Percentiles rank a stretch among this genome's conserved stretches.
These are phyloP conservation scores for Moricandia arvensis DNA, from an alignment of 345 rosid species.

Conservation along the genomic window DNA sequence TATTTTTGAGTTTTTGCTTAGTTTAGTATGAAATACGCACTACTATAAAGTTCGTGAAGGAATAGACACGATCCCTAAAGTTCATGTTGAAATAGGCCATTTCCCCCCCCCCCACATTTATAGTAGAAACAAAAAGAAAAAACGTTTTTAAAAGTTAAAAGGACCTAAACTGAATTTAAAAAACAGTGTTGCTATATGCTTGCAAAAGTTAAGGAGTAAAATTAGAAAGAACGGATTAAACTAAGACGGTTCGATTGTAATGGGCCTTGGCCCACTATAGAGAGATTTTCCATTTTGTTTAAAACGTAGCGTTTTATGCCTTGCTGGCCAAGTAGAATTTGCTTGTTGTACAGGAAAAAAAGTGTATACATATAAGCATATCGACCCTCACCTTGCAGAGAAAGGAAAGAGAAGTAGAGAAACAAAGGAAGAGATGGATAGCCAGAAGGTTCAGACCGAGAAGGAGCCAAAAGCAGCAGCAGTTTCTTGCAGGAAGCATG, in stretches of 20 bases:
- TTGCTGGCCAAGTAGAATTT: conserved; percentile 9
- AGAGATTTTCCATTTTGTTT: not conserved
- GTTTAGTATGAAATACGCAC: no score
- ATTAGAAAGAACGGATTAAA: not conserved
- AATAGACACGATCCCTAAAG: no score
- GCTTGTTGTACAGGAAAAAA: not conserved
- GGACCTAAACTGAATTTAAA: not conserved
- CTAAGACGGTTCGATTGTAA: not conserved
- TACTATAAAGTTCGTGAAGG: no score
- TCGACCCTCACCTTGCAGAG: conserved; percentile 13
- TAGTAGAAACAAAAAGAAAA: not conserved
- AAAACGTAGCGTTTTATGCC: conserved; percentile 18
- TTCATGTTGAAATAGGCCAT: no score
- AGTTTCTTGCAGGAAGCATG: conserved; percentile 57
- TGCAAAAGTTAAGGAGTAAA: not conserved
- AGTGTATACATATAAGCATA: not conserved
- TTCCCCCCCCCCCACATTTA: no score
- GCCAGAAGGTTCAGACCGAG: conserved; percentile 4
- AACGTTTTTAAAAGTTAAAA: conserved; percentile 7
- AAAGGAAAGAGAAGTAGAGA: conserved; percentile 16
- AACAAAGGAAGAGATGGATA: not conserved
- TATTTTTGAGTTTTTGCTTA: no score
- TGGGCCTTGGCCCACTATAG: not conserved
- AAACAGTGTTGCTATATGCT: not conserved
- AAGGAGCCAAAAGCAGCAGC: conserved; percentile 28